Base-by-base conservation (phyloP, 805 yeast species). In the Yarrowia yakushimensis region DNA sequence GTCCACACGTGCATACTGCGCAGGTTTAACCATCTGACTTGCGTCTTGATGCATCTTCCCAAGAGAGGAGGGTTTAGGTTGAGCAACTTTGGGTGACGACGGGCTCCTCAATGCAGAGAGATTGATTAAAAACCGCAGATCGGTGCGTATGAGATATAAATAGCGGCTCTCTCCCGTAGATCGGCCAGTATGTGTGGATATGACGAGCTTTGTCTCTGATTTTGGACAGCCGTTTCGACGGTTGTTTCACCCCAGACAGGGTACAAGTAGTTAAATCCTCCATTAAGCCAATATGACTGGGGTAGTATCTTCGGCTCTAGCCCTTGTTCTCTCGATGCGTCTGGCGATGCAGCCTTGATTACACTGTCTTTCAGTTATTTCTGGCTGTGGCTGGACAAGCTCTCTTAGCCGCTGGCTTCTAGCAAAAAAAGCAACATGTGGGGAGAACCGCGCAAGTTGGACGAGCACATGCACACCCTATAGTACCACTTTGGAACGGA, bases 331-430 rank as follows among this genome's bases (percentile, higher is more conserved):
- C 25, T 45, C 52, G 27, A 13, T 28, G 50, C 50, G 36, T 18
- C 52, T 28, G n/a, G 18, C 27, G 50, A 27, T 43, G 50, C 50
- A 43, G 23, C 23, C 6, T 31, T 13, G n/a, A n/a, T 2, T 2
- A 13, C 20, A 23, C 41, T 36, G 22, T 43, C n/a, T 43, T 43
- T 17, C 12, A 23, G 20, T 17, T n/a, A 6, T 27, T 8, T 43
- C 33, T 27, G 8, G 3, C 34, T 12, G 52, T 45, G 34, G 52
- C 52, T 45, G 52, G 36, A 28, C 52, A 45, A 45, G 52, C 52
- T 45, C 52, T 17, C 10, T n/a, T 15, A 3, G 7, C 10, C 46
- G 7, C 46, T 41, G 46, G 20, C 27, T 25, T 20, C 30, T 17
- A 41, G 22, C n/a, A n/a, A n/a, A n/a, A n/a, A n/a, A 18, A 9